Evolutionary conservation across 495 filamentous ascomycete genomes (phyloP), one percentile per base, ranked within the genome.

Genomic region (Hapsidospora chrysogenum): DNA sequence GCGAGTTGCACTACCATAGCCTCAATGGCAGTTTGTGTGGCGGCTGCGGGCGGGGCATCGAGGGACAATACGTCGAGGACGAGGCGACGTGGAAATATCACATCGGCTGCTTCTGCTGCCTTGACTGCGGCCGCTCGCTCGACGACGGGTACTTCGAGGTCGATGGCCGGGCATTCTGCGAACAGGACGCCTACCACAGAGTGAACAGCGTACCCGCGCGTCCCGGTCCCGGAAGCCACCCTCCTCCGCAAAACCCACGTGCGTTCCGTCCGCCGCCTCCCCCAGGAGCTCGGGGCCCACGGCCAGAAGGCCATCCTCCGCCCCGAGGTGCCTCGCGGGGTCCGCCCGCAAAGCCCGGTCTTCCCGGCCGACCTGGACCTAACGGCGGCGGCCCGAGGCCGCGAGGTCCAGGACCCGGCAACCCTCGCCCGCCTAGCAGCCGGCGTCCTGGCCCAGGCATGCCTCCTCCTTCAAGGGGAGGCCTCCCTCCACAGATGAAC

Each of bases 21-120:
- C 68, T 86, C 25, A 97, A 97, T 49, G 73, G 75, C 27, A 87
- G 81, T 15, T 52, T 94, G 1, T 97, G 89, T 49, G 65, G 66
- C 1, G 68, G 66, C 25, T 97, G 89, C 50, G 70, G 81, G 45
- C 56, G 54, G 11, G 89, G 89, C 9, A 96, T 97, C 45, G 89
- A 97, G 49, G 89, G 89, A 2, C 74, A 87, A 41, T 97, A 92
- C 47, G 68, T 96, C n/a, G 85, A 93, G 48, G 92, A 85, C 9
- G 75, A 79, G 28, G 57, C 67, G 29, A 55, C 68, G 29, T 70
- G 69, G 36, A 92, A 92, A 49, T 92, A 87, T 55, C 89, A 97
- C 54, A 74, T 82, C 0, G 56, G 67, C 11, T 97, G 89, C 50
- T 79, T 97, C 52, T 77, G 71, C 36, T 96, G 89, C 52, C 66